Conservation (phyloP, 2,329 filamentous ascomycete genomes). For the Alternaria dauci region DNA sequence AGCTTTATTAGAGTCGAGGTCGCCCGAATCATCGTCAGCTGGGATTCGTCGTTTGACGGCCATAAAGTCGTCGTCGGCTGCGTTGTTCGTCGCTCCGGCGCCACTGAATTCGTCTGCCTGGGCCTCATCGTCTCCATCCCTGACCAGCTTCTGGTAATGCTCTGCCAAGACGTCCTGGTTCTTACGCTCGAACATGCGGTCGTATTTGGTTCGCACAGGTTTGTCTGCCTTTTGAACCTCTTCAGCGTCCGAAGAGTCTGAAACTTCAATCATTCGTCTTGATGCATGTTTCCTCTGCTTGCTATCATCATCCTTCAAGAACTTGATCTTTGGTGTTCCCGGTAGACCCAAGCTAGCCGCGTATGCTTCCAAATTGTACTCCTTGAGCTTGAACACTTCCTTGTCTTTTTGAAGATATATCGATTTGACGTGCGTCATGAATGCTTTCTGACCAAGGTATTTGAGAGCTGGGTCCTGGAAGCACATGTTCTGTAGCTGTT, state of each 20-base stretch:
- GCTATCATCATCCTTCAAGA: constrained; percentile 86
- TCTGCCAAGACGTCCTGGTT: constrained; percentile 96
- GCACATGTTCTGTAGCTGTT: constrained; percentile 90
- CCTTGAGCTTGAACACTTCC: constrained; percentile 84
- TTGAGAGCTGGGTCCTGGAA: constrained; percentile 95
- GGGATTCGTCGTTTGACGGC: constrained; percentile 87
- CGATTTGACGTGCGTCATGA: constrained; percentile 87
- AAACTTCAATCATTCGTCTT: constrained; percentile 65
- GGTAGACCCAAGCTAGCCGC: constrained; percentile 87
- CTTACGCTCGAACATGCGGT: constrained; percentile 96
- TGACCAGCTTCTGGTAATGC: constrained; percentile 89
- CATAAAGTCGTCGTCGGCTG: constrained; percentile 82
- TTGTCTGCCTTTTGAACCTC: constrained; percentile 60
- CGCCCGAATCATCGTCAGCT: constrained; percentile 66
- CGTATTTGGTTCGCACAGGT: constrained; percentile 90
- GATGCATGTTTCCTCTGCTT: constrained; percentile 89
- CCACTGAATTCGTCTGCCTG: constrained; percentile 48
- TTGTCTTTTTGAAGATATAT: constrained; percentile 91
- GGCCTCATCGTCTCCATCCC: constrained; percentile 56
- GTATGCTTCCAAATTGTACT: constrained; percentile 85
- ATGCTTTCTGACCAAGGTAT: constrained; percentile 95
- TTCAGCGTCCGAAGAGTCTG: constrained; percentile 70
- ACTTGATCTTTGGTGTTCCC: constrained; percentile 91
- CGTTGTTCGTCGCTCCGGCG: constrained; percentile 46
- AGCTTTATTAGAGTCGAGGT: constrained; percentile 55